Evolutionary conservation across 805 yeast species (phyloP).

Genomic region (Nakazawaea laoshanensis): DNA sequence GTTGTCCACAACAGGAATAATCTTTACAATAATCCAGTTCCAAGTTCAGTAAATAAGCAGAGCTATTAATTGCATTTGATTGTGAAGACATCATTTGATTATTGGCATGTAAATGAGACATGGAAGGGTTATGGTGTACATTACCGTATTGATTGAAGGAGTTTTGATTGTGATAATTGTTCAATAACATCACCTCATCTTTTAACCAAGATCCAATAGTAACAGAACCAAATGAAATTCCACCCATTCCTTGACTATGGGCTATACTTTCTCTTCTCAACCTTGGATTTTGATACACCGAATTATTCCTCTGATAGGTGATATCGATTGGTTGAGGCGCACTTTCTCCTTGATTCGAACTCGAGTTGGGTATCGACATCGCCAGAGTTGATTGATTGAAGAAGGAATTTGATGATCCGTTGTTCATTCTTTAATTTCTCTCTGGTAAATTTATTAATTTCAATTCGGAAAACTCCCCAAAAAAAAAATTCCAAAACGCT

Average conservation of each 20-base stretch:
- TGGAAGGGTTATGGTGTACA: conserved; percentile 16
- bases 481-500: too few species aligned
- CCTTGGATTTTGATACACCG: conserved; percentile 33
- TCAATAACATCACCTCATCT: conserved; percentile 75
- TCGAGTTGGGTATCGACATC: conserved; percentile 22
- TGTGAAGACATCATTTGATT: not conserved
- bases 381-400: conserved; percentile 16
- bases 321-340: conserved; percentile 29
- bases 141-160: conserved; percentile 11
- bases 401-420: too few species aligned
- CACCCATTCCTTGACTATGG: conserved; percentile 97
- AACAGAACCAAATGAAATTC: conserved; percentile 94
- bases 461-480: too few species aligned
- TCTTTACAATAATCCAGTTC: conserved; percentile 97
- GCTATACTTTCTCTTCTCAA: conserved; percentile 87
- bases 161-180: conserved; percentile 12
- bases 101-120: conserved; percentile 4
- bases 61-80: conserved; percentile 14
- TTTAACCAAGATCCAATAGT: conserved; percentile 94
- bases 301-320: conserved; percentile 24
- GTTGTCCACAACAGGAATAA: conserved; percentile 91
- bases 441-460: too few species aligned
- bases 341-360: conserved; percentile 14
- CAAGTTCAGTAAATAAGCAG: conserved; percentile 81
- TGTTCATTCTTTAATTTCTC: too few species aligned